Evolutionary conservation across 1,284 basidiomycete genomes (phyloP).

Genomic region (Baeospora myosura): DNA sequence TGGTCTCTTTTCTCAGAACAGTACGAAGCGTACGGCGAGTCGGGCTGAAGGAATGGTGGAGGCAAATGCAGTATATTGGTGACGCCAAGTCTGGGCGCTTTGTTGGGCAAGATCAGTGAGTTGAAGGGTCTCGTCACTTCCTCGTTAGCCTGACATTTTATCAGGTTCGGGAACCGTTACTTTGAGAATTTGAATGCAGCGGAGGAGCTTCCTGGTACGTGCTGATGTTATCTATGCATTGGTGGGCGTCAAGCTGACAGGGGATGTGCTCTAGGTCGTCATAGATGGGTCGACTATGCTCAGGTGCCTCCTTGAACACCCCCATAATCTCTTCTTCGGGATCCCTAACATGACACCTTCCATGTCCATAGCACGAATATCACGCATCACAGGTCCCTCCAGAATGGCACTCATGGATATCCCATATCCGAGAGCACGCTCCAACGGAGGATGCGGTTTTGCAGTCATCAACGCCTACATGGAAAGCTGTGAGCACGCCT

Average conservation of each 20-base stretch:
- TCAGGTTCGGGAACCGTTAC: constrained; percentile 84
- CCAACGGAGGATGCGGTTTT: constrained; percentile 72
- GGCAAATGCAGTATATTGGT: constrained; percentile 82
- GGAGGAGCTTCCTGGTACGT: constrained; percentile 79
- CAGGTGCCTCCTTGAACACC: constrained; percentile 45
- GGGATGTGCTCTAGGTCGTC: constrained; percentile 53
- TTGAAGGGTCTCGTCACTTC: constrained; percentile 14
- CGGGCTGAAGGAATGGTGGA: constrained; percentile 79
- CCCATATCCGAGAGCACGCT: constrained; percentile 80
- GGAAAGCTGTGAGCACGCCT: constrained; percentile 72
- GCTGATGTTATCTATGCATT: background rate
- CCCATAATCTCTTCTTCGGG: background rate
- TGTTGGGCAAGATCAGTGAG: constrained; percentile 80
- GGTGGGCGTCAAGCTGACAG: background rate
- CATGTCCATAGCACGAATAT: constrained; percentile 59
- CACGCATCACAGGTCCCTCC: constrained; percentile 87
- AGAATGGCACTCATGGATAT: constrained; percentile 93
- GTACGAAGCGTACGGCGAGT: constrained; percentile 68
- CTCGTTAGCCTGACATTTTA: constrained; percentile 10
- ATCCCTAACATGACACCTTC: background rate
- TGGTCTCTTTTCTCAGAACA: constrained; percentile 75
- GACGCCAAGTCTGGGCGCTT: constrained; percentile 82
- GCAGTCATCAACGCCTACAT: constrained; percentile 61
- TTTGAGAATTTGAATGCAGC: constrained; percentile 82
- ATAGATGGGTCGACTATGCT: constrained; percentile 88